Evolutionary conservation across 345 rosid genomes (phyloP).

Genomic region (Cardamine chenopodiifolia): DNA sequence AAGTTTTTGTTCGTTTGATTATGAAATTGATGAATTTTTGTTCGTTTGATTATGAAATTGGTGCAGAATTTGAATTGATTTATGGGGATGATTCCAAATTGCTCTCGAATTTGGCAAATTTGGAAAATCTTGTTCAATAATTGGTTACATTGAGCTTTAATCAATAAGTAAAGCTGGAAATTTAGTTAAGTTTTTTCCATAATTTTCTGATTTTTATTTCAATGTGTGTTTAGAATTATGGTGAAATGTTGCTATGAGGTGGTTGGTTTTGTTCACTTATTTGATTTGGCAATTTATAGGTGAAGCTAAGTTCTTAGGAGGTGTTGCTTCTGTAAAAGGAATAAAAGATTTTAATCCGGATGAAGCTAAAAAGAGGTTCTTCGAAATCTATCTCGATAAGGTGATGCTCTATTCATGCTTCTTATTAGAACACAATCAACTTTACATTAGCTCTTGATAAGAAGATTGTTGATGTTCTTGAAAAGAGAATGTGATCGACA

Average conservation of each 20-base stretch:
- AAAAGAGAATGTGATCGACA: neutral
- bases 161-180: neutral
- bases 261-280: neutral
- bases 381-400: constrained; percentile 90
- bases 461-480: constrained; percentile 3
- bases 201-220: neutral
- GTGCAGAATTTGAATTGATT: neutral
- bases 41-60: neutral
- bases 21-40: neutral
- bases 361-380: constrained; percentile 78
- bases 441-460: neutral
- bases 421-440: neutral
- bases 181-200: neutral
- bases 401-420: constrained; percentile 38
- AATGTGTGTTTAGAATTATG: neutral
- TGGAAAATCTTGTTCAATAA: neutral
- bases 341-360: constrained; percentile 66
- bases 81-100: neutral
- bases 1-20: neutral
- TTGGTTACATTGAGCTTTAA: neutral
- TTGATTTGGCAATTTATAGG: constrained; percentile 48
- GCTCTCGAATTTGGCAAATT: neutral
- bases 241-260: neutral
- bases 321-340: constrained; percentile 89
- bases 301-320: constrained; percentile 89